Base-by-base conservation (phyloP, 768 basidiomycete genomes). In the Xerocomellus amylosporus region DNA sequence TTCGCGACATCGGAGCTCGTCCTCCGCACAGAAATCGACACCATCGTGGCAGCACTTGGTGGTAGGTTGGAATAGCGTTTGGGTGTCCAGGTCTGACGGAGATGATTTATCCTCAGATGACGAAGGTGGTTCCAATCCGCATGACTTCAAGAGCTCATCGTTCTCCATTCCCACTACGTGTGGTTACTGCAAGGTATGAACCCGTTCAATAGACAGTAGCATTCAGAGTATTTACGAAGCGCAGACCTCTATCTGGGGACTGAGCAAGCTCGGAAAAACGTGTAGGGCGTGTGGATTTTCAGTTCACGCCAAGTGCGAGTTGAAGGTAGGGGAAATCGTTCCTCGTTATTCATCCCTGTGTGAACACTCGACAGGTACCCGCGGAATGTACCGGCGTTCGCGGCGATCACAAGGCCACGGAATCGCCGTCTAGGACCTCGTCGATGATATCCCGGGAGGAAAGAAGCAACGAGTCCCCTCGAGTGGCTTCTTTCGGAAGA, bases 151-250 rank as follows among this genome's bases (percentile, higher is more conserved):
- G 73, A 85, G 85, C 58, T 85, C 90, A 3, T 83, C 88, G 2
- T 93, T 93, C 71, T 90, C 89, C 17, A 90, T 93, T 48, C 90
- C 91, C 6, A 88, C 90, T 6, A 77, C 81, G 42, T 93, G 91
- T 59, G 85, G 80, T 14, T 90, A 89, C 66, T 93, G 91, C 76
- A 85, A 88, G 80, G 90, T 86, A 56, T 33, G 75, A 30, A 58
- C 17, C 34, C 24, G 24, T 48, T 46, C 28, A 46, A 30, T 24
- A 13, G 12, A 40, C 39, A 33, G 8, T 19, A 37, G 6, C 20
- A n/a, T 43, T 14, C 30, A 17, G 30, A 40, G 31, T 39, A 49
- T 43, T 60, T 31, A 69, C 42, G 22, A 37, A 19, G 28, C 28
- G 33, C 54, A 92, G 90, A 78, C 85, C 10, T 88, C 87, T 8